phyloP scores from a whole-genome alignment of 345 rosid species.

The Linum usitatissimum region DNA sequence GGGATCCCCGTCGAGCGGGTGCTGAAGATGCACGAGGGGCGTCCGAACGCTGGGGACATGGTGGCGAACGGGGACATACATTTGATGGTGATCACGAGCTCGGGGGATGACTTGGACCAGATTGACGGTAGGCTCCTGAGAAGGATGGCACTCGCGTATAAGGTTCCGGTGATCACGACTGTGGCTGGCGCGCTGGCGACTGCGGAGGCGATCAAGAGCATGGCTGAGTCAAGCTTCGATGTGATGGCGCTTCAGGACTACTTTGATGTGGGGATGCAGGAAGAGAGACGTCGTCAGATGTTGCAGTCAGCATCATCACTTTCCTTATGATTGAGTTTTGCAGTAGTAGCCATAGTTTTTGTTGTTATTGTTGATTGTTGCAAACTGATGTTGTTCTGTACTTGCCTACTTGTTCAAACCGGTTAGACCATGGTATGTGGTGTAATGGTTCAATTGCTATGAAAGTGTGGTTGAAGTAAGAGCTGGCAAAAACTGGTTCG shows the following conservation, averaged over 20 bases:
- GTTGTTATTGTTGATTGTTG: too few species aligned
- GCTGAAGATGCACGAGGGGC: constrained; percentile 87
- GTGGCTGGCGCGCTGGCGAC: constrained; percentile 90
- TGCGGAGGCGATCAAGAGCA: constrained; percentile 70
- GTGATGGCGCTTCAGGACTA: constrained; percentile 90
- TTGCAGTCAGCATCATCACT: constrained; percentile 37
- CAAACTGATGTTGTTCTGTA: too few species aligned
- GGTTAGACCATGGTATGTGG: too few species aligned
- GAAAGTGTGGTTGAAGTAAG: too few species aligned
- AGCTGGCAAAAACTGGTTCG: too few species aligned
- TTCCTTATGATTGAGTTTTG: constrained; percentile 19
- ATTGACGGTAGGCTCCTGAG: constrained; percentile 75
- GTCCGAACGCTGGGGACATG: constrained; percentile 96
- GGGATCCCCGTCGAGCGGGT: constrained; percentile 66
- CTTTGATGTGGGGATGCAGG: constrained; percentile 31
- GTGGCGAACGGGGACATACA: constrained; percentile 85
- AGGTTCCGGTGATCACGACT: constrained; percentile 83
- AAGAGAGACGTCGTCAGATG: constrained; percentile 15
- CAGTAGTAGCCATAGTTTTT: background rate
- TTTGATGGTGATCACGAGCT: constrained; percentile 85
- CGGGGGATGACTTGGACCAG: constrained; percentile 76
- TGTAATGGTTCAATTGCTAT: too few species aligned
- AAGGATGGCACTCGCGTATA: constrained; percentile 91
- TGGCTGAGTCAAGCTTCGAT: constrained; percentile 46
- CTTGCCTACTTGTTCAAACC: too few species aligned